phyloP scores from a whole-genome alignment of 2,329 filamentous ascomycete species.

The Helotiales sp. region DNA sequence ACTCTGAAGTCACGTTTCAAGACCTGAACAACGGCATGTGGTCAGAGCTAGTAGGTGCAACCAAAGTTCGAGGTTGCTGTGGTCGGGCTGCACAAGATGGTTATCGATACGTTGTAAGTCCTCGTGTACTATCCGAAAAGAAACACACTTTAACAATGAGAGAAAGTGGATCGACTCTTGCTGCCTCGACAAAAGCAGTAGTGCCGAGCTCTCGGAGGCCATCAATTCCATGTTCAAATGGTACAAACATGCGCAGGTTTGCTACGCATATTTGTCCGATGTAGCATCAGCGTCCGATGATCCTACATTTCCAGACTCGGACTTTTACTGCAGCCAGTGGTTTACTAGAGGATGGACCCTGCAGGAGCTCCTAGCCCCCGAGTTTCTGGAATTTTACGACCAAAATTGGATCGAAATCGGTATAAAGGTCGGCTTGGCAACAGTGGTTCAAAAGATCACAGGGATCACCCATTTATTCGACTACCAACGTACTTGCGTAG shows the following conservation, averaged over 20 bases:
- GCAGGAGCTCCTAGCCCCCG: slow-evolving; percentile 17
- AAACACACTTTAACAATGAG: background rate
- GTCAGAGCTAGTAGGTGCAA: background rate
- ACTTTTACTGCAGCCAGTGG: slow-evolving; percentile 9
- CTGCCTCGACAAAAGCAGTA: slow-evolving; percentile 24
- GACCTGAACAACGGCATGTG: slow-evolving; percentile 1
- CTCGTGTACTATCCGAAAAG: background rate
- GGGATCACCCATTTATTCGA: background rate
- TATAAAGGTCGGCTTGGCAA: slow-evolving; percentile 7
- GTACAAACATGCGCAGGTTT: slow-evolving; percentile 13
- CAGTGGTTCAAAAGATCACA: slow-evolving; percentile 5
- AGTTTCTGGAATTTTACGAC: slow-evolving; percentile 12
- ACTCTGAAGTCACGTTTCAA: slow-evolving; percentile 12
- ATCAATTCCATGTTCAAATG: slow-evolving; percentile 14
- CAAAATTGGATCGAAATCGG: slow-evolving; percentile 16
- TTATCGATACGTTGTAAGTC: slow-evolving; percentile 2
- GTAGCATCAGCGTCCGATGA: slow-evolving; percentile 4
- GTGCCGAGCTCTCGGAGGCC: slow-evolving; percentile 14
- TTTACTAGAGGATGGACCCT: slow-evolving; percentile 20
- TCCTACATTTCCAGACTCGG: background rate
- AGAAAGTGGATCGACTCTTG: slow-evolving; percentile 21
- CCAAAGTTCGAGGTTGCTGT: slow-evolving; percentile 15
- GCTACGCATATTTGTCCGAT: slow-evolving; percentile 20
- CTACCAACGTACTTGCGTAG: background rate
- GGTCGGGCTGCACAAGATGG: slow-evolving; percentile 13